Base-by-base conservation (phyloP, 208 protist genomes). In the Wallacemonas sp. region DNA sequence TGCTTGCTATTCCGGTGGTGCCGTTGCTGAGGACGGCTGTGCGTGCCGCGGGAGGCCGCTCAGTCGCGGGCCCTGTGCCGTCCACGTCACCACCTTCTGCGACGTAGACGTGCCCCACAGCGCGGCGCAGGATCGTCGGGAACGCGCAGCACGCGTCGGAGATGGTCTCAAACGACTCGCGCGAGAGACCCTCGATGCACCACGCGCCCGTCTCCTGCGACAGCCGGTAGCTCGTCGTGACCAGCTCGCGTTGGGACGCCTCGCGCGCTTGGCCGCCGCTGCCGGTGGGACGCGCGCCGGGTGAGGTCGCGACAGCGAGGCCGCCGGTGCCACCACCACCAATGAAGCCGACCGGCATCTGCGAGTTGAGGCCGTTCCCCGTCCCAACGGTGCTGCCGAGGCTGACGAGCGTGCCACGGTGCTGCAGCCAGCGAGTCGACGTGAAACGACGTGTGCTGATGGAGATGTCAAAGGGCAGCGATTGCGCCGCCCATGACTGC, bases 191-290 rank as follows among this genome's bases (percentile, higher is more conserved):
- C 56, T 80, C 71, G 36, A 88, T 69, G 39, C 83, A 75, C 90
- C 90, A 95, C 32, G 83, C 80, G 12, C 90, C 90, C 12, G 81
- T 90, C 17, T 85, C 70, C 34, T 89, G 83, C 26, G 81, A 79
- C 12, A 95, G 61, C n/a, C 74, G 80, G 77, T 85, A 87, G 43
- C 39, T 81, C 26, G 70, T 47, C 16, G 72, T 77, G 32, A 27
- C 47, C 43, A 89, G 52, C 4, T 55, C 19, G 0, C 27, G 23
- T 14, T 30, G 9, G 47, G 49, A 19, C 9, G 47, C 9, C 24
- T 12, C 9, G 23, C 52, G 1, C 21, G 38, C 32, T 2, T 46
- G 16, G 1, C 4, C 27, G 52, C 24, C 41, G 46, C 27, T n/a
- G 46, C 33, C 36, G 34, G 32, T 38, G 68, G 16, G 3, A 36